A percentile compares a stretch with the other conserved stretches of the same genome.
These are phyloP conservation scores for Citrullus colocynthis DNA, from an alignment of 306 rosid genomes.

Conservation along the genomic window DNA sequence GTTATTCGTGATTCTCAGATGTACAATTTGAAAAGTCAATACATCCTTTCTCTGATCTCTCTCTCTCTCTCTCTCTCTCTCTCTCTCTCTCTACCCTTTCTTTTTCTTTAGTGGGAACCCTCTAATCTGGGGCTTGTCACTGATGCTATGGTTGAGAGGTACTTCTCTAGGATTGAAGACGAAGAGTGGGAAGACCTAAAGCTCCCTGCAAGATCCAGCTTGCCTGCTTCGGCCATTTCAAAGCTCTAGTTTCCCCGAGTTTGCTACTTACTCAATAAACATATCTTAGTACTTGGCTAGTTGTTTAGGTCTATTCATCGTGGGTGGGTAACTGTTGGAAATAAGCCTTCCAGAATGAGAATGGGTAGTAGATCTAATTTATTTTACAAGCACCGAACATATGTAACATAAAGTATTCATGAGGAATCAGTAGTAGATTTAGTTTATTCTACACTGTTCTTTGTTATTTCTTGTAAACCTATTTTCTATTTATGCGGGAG, in stretches of 20 bases:
- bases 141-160: slow-evolving; percentile 27
- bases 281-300: neutral
- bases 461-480: neutral
- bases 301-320: neutral
- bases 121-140: slow-evolving; percentile 43
- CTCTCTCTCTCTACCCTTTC: neutral
- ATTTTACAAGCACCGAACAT: neutral
- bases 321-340: neutral
- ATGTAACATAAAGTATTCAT: neutral
- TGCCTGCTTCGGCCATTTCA: slow-evolving; percentile 54
- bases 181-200: slow-evolving; percentile 64
- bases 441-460: neutral
- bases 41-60: neutral
- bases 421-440: too few relatives aligned
- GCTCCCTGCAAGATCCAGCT: slow-evolving; percentile 62
- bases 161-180: slow-evolving; percentile 50
- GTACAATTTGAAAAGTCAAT: neutral
- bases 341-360: neutral
- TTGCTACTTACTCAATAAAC: neutral
- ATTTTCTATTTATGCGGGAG: neutral
- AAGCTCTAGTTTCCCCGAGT: slow-evolving; percentile 35
- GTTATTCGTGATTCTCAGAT: neutral
- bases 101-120: slow-evolving; percentile 44
- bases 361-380: neutral
- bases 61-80: neutral